These are phyloP conservation scores for Alloteropsis angusta DNA, from an alignment of 202 grass and related monocot genomes.

Conservation along the genomic window DNA sequence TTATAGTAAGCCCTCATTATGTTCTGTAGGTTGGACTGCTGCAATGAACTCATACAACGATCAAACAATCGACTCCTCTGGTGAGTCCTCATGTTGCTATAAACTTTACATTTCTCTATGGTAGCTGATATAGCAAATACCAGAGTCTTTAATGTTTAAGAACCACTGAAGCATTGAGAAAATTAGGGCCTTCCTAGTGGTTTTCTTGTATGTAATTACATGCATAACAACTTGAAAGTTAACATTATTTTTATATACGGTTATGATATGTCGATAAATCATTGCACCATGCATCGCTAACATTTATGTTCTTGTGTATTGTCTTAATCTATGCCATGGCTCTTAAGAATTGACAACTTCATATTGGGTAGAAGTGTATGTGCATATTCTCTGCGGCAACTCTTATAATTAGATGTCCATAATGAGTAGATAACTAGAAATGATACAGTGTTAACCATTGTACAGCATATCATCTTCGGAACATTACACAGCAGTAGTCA, in stretches of 20 bases:
- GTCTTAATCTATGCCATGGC: background rate
- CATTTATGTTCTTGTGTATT: background rate
- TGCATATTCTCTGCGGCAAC: background rate
- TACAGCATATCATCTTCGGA: background rate
- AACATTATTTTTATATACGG: background rate
- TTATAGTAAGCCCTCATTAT: background rate
- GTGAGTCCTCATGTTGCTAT: slow-evolving; percentile 23
- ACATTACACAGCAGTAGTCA: background rate
- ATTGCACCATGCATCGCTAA: background rate
- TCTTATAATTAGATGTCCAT: background rate
- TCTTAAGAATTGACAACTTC: background rate
- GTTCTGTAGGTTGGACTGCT: slow-evolving; percentile 38
- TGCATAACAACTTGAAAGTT: background rate
- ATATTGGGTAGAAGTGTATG: background rate
- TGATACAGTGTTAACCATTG: background rate
- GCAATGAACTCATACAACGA: slow-evolving; percentile 46
- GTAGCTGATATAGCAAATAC: slow-evolving; percentile 7
- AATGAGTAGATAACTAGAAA: background rate
- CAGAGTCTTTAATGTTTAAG: background rate
- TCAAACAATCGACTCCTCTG: slow-evolving; percentile 32
- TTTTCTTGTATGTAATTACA: slow-evolving; percentile 6
- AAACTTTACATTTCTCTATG: background rate
- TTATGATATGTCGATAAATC: background rate
- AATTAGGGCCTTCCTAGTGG: background rate
- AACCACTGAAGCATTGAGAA: background rate